Conservation (phyloP, 345 rosid species). For the Psidium friedrichsthalianum region DNA sequence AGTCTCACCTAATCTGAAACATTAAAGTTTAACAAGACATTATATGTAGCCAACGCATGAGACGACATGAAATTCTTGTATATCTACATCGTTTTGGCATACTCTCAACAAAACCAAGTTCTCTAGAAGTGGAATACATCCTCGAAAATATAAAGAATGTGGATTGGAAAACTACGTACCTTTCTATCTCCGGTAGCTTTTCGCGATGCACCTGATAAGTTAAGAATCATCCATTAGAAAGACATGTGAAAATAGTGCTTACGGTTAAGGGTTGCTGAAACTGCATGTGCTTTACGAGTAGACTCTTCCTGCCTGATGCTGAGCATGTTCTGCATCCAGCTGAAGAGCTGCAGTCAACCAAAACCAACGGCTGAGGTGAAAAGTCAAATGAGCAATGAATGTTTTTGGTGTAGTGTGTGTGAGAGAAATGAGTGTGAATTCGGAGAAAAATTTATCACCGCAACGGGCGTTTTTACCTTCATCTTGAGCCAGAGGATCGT, state of each 20-base stretch:
- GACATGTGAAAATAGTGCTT: background rate
- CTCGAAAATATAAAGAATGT: too few species aligned
- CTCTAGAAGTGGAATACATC: background rate
- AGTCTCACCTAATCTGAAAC: slow-evolving; percentile 25
- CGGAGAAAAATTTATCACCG: too few species aligned
- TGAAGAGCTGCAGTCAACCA: too few species aligned
- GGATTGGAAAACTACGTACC: too few species aligned
- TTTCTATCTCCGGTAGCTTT: too few species aligned
- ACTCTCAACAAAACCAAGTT: background rate
- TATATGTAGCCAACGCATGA: background rate
- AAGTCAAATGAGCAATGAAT: background rate
- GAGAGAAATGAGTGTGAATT: too few species aligned
- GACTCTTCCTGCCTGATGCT: slow-evolving; percentile 35
- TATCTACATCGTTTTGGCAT: background rate
- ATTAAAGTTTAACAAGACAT: background rate
- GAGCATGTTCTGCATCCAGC: slow-evolving; percentile 83
- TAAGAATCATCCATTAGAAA: background rate
- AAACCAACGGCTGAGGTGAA: too few species aligned
- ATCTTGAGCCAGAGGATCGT: background rate
- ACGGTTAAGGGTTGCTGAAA: slow-evolving; percentile 37
- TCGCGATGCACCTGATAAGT: background rate
- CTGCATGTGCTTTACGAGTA: slow-evolving; percentile 23
- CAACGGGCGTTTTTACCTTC: background rate
- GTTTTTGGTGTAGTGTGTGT: too few species aligned
- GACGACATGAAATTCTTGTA: background rate